These are phyloP conservation scores for Smittium culicis DNA, from an alignment of 371 early-diverging fungal genomes.

Conservation along the genomic window DNA sequence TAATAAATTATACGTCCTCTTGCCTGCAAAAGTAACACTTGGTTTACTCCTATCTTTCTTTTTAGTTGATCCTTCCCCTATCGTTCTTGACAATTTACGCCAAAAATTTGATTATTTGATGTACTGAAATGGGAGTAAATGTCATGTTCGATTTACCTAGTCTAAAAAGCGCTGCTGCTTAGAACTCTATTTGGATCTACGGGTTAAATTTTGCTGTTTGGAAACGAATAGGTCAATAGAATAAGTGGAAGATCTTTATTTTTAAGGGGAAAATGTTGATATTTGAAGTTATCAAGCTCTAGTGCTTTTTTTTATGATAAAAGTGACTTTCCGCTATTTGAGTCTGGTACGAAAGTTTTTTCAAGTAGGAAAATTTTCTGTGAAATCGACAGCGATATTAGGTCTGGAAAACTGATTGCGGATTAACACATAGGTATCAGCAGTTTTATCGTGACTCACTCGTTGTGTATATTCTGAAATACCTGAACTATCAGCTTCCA, in stretches of 20 bases:
- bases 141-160: background rate
- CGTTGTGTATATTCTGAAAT: conserved; percentile 14
- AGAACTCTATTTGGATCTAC: background rate
- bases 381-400: background rate
- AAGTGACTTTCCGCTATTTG: background rate
- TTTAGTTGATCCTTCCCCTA: too few species aligned
- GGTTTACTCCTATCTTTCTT: too few species aligned
- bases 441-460: conserved; percentile 1
- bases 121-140: background rate
- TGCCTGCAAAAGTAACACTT: too few species aligned
- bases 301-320: background rate
- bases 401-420: background rate
- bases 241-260: background rate
- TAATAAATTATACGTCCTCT: too few species aligned
- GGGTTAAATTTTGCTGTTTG: background rate
- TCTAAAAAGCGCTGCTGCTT: background rate
- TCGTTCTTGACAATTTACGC: too few species aligned
- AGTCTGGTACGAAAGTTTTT: background rate
- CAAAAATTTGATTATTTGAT: background rate
- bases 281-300: background rate
- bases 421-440: conserved; percentile 1
- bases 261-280: background rate
- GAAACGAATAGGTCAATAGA: background rate
- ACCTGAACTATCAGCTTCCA: conserved; percentile 19
- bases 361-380: background rate